Conservation (phyloP, 225 moss, liverwort and hornwort genomes). For the Anthoceros angustus region DNA sequence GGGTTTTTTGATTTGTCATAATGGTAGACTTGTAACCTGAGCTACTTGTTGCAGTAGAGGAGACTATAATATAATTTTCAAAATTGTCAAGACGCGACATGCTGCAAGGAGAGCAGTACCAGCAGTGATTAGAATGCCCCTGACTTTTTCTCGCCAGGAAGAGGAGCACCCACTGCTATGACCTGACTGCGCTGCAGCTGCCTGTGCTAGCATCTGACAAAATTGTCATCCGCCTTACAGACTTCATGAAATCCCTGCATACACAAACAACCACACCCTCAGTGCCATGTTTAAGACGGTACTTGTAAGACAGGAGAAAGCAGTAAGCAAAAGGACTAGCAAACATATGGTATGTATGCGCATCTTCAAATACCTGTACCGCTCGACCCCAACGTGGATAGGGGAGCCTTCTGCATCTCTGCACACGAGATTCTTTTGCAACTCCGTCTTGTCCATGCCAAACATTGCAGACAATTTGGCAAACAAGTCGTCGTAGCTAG, state of each 20-base stretch:
- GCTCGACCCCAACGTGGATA: constrained; percentile 57
- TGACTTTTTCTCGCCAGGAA: not conserved
- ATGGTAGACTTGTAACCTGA: too few relatives aligned
- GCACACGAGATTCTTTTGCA: constrained; percentile 56
- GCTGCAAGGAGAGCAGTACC: too few relatives aligned
- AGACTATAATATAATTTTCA: too few relatives aligned
- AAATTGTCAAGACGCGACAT: too few relatives aligned
- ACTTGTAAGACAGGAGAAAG: too few relatives aligned
- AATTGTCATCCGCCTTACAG: not conserved
- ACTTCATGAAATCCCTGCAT: not conserved
- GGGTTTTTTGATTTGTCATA: too few relatives aligned
- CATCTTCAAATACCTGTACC: constrained; percentile 43
- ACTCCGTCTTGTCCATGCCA: constrained; percentile 39
- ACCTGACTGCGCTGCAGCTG: not conserved
- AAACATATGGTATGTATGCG: too few relatives aligned
- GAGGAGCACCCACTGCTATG: not conserved
- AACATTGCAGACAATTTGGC: constrained; percentile 82
- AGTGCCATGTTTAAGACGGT: too few relatives aligned
- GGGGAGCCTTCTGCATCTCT: constrained; percentile 48
- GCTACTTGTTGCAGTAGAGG: too few relatives aligned
- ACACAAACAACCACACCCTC: too few relatives aligned
- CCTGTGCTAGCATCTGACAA: not conserved
- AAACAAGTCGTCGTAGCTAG: constrained; percentile 64
- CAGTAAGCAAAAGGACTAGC: too few relatives aligned
- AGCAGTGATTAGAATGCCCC: too few relatives aligned